Percentiles rank a stretch among this genome's conserved stretches.
These are phyloP conservation scores for Oemleria cerasiformis DNA, from an alignment of 306 rosid genomes.

Conservation along the genomic window DNA sequence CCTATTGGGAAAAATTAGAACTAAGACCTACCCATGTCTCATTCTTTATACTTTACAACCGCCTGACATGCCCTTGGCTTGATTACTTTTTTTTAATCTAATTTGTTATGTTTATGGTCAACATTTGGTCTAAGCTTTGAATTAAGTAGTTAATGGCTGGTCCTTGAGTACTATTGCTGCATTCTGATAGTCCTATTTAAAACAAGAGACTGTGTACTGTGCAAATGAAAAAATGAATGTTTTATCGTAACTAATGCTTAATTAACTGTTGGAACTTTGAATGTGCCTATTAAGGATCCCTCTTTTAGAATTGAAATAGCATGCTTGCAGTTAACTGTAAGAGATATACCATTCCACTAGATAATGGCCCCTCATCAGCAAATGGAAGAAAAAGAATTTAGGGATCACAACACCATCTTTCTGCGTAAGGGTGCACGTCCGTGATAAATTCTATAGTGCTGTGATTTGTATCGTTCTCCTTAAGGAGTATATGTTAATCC, in stretches of 20 bases:
- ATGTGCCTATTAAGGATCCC: background rate
- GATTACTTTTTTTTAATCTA: background rate
- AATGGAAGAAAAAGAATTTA: background rate
- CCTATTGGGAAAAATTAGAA: background rate
- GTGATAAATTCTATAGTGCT: background rate
- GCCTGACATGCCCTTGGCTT: background rate
- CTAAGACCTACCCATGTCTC: background rate
- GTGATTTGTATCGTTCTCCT: background rate
- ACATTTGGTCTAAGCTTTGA: background rate
- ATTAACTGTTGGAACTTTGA: background rate
- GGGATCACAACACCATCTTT: background rate
- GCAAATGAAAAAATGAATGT: background rate
- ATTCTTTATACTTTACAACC: background rate
- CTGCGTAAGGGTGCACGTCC: background rate
- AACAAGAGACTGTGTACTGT: background rate
- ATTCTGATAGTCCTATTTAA: background rate
- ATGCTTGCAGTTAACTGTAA: background rate
- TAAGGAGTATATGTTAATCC: background rate
- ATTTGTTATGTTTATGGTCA: background rate
- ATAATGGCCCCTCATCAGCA: background rate
- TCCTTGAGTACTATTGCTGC: background rate
- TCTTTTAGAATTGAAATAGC: background rate
- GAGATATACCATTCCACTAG: background rate
- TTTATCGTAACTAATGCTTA: background rate
- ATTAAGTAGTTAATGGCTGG: background rate